phyloP scores from a whole-genome alignment of 148 eudicot genomes.

The Vaccinium vitisidaea region DNA sequence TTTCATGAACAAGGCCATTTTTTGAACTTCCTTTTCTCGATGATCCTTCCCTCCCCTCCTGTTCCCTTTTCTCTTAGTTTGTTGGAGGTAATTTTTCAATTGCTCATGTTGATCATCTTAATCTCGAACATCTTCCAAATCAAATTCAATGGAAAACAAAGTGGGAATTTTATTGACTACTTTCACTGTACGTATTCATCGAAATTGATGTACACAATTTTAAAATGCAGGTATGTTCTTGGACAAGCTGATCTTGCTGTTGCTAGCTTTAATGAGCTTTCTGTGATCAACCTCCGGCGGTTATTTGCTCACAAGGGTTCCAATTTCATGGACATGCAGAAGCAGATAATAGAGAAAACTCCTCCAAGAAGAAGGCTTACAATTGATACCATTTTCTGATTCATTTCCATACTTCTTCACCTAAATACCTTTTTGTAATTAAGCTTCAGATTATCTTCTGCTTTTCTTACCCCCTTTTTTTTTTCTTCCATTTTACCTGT shows the following conservation, averaged over 20 bases:
- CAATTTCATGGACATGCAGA: conserved; percentile 85
- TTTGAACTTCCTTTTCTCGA: neutral
- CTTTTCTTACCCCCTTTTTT: neutral
- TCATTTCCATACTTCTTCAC: neutral
- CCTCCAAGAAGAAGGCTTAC: conserved; percentile 75
- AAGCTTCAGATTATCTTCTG: neutral
- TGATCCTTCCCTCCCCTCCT: neutral
- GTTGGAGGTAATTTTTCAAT: neutral
- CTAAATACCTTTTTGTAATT: conserved; percentile 13
- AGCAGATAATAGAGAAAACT: conserved; percentile 71
- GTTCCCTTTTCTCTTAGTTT: neutral
- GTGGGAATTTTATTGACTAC: neutral
- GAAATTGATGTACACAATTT: neutral
- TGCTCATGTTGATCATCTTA: too few relatives aligned
- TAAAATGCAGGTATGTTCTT: conserved; percentile 66
- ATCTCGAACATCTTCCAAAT: neutral
- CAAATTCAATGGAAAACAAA: neutral
- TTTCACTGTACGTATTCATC: neutral
- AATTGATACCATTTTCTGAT: conserved; percentile 77
- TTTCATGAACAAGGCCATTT: neutral
- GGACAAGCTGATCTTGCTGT: conserved; percentile 96
- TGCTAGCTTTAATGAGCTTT: conserved; percentile 74
- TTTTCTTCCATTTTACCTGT: neutral
- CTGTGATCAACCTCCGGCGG: conserved; percentile 87
- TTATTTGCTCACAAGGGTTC: conserved; percentile 83